A percentile compares a stretch with the other conserved stretches of the same genome.
phyloP scores from a whole-genome alignment of 2,329 filamentous ascomycete genomes.

The Cladosporium cucumerinum region DNA sequence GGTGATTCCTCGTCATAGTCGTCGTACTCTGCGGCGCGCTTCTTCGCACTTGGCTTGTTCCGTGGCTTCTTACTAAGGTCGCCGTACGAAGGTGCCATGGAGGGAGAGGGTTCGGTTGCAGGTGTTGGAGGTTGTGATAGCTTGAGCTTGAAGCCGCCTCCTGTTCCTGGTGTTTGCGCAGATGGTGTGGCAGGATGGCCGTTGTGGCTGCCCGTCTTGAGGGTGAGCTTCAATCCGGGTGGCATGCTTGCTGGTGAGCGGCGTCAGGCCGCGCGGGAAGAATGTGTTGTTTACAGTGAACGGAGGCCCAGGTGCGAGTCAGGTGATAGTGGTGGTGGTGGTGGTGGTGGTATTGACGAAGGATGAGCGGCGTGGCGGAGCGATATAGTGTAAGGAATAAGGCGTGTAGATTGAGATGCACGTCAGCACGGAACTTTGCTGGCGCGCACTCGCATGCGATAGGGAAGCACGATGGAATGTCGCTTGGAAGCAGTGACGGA shows the following conservation, averaged over 20 bases:
- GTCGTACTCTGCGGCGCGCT: conserved; percentile 35
- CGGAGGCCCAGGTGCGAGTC: neutral
- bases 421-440: neutral
- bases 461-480: neutral
- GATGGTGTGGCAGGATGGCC: conserved; percentile 24
- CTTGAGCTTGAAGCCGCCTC: conserved; percentile 33
- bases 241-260: conserved; percentile 1
- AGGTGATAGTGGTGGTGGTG: neutral
- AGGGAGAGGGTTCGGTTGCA: conserved; percentile 28
- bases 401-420: neutral
- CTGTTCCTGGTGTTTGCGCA: conserved; percentile 24
- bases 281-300: neutral
- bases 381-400: neutral
- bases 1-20: conserved; percentile 32
- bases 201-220: conserved; percentile 18
- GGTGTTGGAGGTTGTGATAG: conserved; percentile 25
- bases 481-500: neutral
- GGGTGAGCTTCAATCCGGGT: conserved; percentile 22
- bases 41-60: conserved; percentile 37
- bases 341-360: neutral
- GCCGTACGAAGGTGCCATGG: conserved; percentile 27
- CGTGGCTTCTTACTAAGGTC: conserved; percentile 36
- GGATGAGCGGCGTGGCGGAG: conserved; percentile 1
- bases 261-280: conserved; percentile 11
- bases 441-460: neutral